Percentiles rank a stretch among this genome's conserved stretches.
These are phyloP conservation scores for Pleurotus tuoliensis DNA, from an alignment of 768 basidiomycete species.

Conservation along the genomic window DNA sequence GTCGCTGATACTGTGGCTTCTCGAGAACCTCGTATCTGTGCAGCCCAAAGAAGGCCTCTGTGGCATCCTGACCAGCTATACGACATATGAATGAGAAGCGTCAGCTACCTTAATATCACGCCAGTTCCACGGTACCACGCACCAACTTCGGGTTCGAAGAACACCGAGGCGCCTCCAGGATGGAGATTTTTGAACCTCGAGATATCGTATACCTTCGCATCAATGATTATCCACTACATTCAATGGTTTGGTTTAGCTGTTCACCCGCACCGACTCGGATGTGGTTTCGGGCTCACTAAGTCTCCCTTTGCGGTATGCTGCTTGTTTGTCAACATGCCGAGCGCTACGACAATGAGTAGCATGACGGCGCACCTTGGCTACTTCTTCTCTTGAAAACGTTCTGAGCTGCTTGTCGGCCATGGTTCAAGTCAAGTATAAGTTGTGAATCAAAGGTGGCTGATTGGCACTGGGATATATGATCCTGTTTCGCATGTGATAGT, in stretches of 20 bases:
- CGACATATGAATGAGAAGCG: constrained; percentile 12
- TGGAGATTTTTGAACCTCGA: constrained; percentile 78
- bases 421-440: no score
- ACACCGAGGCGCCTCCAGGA: constrained; percentile 76
- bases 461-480: no score
- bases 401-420: constrained; percentile 25
- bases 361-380: constrained; percentile 18
- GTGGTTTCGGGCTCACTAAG: constrained; percentile 42
- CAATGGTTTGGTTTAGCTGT: not conserved
- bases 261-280: not conserved
- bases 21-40: constrained; percentile 83
- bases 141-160: constrained; percentile 80
- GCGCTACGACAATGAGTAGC: not conserved
- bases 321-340: not conserved
- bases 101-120: not conserved
- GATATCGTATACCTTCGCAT: constrained; percentile 81
- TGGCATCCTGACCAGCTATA: constrained; percentile 81
- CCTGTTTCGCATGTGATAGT: no score
- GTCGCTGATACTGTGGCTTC: constrained; percentile 67
- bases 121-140: constrained; percentile 37
- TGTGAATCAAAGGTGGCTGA: no score
- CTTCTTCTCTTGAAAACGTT: constrained; percentile 32
- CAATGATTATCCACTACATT: constrained; percentile 75
- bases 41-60: constrained; percentile 83
- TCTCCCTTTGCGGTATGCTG: constrained; percentile 79